Evolutionary conservation across 2,329 filamentous ascomycete species (phyloP), one percentile per base, ranked within the genome.

Genomic region (Sclerotinia glacialis): DNA sequence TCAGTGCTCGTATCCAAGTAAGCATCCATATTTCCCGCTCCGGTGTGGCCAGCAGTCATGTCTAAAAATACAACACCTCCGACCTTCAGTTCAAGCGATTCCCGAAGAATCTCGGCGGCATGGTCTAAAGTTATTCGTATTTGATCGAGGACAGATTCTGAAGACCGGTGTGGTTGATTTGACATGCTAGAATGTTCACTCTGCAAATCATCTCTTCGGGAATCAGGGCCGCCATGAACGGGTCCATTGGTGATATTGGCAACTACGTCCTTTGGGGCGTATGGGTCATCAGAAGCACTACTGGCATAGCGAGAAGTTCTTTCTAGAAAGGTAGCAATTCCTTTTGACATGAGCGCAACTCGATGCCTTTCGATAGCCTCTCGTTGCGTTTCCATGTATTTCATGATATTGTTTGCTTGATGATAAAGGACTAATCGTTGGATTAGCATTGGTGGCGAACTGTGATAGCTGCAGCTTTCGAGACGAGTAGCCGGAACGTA

Each of bases 341-440:
- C 82, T 16, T 80, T 78, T 55, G 80, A 82, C 76, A 82, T 86
- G 70, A 79, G 80, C 65, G 79, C 83, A 55, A 78, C 83, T 71
- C 79, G 80, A 71, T 78, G 81, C 69, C 80, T 82, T 70, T 81
- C 83, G 65, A 80, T 83, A 64, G 74, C 80, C 69, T 77, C 82
- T 71, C 80, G 80, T 58, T 78, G 83, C 79, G 79, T 83, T 75
- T 86, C 85, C 21, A 89, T 74, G 66, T 88, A 86, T 40, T 85
- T 80, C 77, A 86, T 85, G 6, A 86, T 79, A 7, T 84, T 81
- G 11, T 34, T 60, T 21, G 63, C 63, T 65, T 37, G 77, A 78
- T 1, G 82, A 78, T 74, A 87, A 78, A 49, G 84, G 83, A 61
- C 83, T 82, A 73, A 89, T 78, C 34, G 9, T 37, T 16, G 16